Evolutionary conservation across 305 asterid species (phyloP).

Genomic region (Striga hermonthica): DNA sequence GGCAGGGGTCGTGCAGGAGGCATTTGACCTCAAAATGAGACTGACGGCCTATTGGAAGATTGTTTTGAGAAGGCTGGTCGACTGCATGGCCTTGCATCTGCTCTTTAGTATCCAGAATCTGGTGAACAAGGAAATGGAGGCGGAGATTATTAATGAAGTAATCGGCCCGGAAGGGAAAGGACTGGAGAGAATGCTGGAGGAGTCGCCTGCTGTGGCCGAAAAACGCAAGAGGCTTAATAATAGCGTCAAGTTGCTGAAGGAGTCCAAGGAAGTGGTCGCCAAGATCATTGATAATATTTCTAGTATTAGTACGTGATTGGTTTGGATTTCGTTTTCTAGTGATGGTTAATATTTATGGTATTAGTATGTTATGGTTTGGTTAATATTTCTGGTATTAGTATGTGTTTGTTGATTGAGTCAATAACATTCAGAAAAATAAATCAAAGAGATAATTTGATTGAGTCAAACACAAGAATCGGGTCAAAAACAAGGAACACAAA

Average conservation of each 20-base stretch:
- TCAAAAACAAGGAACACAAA: no score
- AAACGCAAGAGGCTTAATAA: constrained; percentile 33
- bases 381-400: neutral
- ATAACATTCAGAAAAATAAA: no score
- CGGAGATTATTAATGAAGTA: constrained; percentile 24
- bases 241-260: constrained; percentile 42
- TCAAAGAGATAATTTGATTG: no score
- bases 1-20: constrained; percentile 16
- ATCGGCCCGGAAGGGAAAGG: constrained; percentile 34
- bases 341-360: neutral
- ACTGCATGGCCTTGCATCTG: constrained; percentile 39
- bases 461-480: no score
- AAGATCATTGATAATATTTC: constrained; percentile 36
- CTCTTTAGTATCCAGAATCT: constrained; percentile 35
- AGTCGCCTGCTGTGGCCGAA: constrained; percentile 28
- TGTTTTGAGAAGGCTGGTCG: constrained; percentile 40
- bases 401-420: no score
- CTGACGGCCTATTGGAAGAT: constrained; percentile 40
- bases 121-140: constrained; percentile 34
- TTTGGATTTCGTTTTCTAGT: neutral
- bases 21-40: constrained; percentile 40
- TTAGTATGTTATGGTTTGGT: neutral
- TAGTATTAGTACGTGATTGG: neutral
- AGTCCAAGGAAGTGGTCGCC: constrained; percentile 45
- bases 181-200: constrained; percentile 38